These are phyloP conservation scores for Dothideomycetes sp. DNA, from an alignment of 2,329 filamentous ascomycete species.

Conservation along the genomic window DNA sequence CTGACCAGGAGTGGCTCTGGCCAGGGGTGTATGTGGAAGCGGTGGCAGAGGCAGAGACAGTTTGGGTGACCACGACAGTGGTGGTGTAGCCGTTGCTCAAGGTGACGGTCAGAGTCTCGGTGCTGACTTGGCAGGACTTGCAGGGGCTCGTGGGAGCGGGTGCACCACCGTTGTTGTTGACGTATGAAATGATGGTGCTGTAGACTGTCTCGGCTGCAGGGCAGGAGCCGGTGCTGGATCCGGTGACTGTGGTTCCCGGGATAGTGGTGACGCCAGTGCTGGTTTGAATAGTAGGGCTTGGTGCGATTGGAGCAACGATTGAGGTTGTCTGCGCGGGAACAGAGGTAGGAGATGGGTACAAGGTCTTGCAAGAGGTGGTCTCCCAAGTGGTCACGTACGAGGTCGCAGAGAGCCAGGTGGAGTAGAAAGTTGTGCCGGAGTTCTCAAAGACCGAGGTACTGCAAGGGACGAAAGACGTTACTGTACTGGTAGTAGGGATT, in stretches of 20 bases:
- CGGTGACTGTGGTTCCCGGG: not conserved
- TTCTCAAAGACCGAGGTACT: conserved; percentile 24
- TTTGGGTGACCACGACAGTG: not conserved
- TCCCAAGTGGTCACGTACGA: conserved; percentile 21
- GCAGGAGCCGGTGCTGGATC: conserved; percentile 3
- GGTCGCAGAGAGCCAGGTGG: conserved; percentile 27
- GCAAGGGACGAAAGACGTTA: conserved; percentile 26
- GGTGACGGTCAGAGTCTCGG: conserved; percentile 2
- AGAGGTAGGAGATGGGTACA: conserved; percentile 4
- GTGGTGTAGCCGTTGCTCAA: not conserved
- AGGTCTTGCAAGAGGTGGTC: conserved; percentile 10
- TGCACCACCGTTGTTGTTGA: not conserved
- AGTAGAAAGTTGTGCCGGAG: conserved; percentile 22
- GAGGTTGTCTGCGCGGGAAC: not conserved
- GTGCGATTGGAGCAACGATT: not conserved
- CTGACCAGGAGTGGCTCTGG: conserved; percentile 3
- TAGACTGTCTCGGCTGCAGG: conserved; percentile 8
- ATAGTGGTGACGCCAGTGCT: not conserved
- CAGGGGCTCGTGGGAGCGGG: no score
- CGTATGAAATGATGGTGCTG: conserved; percentile 6
- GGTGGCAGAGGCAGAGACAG: not conserved
- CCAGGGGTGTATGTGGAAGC: conserved; percentile 2
- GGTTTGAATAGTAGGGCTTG: not conserved
- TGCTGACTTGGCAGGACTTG: not conserved
- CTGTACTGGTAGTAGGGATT: conserved; percentile 21